Conservation (phyloP, 768 basidiomycete genomes). For the Podaxis sp. region DNA sequence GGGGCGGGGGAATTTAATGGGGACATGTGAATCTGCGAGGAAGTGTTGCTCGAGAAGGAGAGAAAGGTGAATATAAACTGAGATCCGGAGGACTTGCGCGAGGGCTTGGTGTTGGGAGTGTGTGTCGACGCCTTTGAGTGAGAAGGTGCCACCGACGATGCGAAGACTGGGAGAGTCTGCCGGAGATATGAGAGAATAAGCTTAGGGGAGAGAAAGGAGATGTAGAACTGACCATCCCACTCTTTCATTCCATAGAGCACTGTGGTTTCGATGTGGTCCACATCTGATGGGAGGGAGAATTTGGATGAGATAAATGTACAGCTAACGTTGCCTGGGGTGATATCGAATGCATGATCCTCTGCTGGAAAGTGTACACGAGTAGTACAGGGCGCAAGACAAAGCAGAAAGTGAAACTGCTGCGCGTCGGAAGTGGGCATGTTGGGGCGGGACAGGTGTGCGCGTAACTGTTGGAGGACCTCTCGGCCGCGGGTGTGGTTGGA, state of each 20-base stretch:
- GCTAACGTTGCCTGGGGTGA: constrained; percentile 31
- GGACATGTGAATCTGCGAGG: constrained; percentile 45
- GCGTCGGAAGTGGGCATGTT: constrained; percentile 23
- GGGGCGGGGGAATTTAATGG: constrained; percentile 36
- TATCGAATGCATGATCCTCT: constrained; percentile 37
- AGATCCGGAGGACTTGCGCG: constrained; percentile 43
- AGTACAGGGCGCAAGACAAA: constrained; percentile 43
- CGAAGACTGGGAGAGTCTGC: constrained; percentile 11
- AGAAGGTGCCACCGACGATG: constrained; percentile 62
- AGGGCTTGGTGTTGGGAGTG: constrained; percentile 39
- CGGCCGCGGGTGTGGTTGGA: background rate
- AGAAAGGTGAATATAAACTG: constrained; percentile 52
- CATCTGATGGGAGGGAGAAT: constrained; percentile 34
- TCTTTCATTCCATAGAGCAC: constrained; percentile 49
- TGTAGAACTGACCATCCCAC: constrained; percentile 39
- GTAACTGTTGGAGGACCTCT: constrained; percentile 18
- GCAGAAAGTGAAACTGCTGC: constrained; percentile 40
- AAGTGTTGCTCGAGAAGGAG: constrained; percentile 59
- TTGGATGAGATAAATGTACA: constrained; percentile 41
- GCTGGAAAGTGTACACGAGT: constrained; percentile 22
- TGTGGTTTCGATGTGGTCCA: constrained; percentile 22
- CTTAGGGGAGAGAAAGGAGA: background rate
- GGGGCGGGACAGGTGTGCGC: constrained; percentile 7
- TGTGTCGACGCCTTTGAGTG: constrained; percentile 42
- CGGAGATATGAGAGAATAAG: background rate